Base-by-base conservation (phyloP, 139 green algal species). In the Pycnococcus provasolii region DNA sequence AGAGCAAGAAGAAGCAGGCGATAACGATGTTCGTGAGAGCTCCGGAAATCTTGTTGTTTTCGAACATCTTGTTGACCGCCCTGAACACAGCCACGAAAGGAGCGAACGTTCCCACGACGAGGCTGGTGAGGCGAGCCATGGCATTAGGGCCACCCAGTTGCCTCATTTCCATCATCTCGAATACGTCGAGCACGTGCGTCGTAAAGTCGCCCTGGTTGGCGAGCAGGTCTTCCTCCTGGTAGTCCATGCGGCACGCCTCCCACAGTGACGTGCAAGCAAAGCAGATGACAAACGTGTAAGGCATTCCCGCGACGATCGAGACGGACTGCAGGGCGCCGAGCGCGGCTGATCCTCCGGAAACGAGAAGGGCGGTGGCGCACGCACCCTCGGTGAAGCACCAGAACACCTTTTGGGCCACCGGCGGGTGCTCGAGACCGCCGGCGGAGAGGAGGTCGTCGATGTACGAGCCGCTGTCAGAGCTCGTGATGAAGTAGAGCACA, bases 211-310 rank as follows among this genome's bases (percentile, higher is more conserved):
- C 53, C 11, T 41, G 11, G 5, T 61, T 7, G 44, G 2, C 13
- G 11, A 58, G n/a, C 7, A 50, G 45, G 43, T 75, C 62, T 13
- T 26, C 54, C 42, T 53, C 48, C 45, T 59, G 53, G 15, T 58
- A 6, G 9, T 73, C 44, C 2, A 37, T 15, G 7, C 58, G 26
- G 44, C 60, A 15, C 1, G 44, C 57, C 39, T 43, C 46, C 46
- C 15, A 75, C 50, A 75, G 62, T 42, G 62, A 44, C 3, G 41
- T 45, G 44, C 67, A 75, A 8, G 68, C 60, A 45, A 75, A 74
- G 57, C 66, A 74, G 67, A 79, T 48, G 42, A 67, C 68, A 1
- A 75, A 41, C n/a, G 73, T 79, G 73, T 75, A 79, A 2, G 73
- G 73, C 42, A 75, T 50, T 11, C 67, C 73, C 1, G 67, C 61